Base-by-base conservation (phyloP, 306 rosid genomes). In the Lathyrus aphaca region DNA sequence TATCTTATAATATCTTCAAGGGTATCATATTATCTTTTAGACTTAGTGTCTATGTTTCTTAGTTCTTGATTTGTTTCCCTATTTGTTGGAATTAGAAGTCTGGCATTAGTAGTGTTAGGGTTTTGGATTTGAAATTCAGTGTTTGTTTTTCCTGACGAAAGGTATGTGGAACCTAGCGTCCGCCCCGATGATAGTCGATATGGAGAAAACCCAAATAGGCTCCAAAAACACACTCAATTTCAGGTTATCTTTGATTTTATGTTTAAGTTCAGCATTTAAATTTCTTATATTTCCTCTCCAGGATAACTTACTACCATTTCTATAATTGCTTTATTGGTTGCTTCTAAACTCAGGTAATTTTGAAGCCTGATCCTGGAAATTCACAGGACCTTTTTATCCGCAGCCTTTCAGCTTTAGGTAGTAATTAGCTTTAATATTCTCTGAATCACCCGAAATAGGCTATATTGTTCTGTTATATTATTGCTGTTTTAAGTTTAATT, bases 351-450 rank as follows among this genome's bases (percentile, higher is more conserved):
- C 87, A 86, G 97, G 98, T 93, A 73, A 93, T 93, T 76, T 80
- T 93, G 79, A 88, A 93, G 91, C 98, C 98, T 71, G 98, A 93
- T 81, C 98, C 98, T 77, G 98, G 97, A 81, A 93, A 93, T 78
- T 90, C 98, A 0, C 98, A 90, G 84, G 98, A 90, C 80, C 96
- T 93, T 80, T 90, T 84, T 72, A 90, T 93, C 60, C 77, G 62
- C 71, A 93, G 98, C 84, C 83, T 93, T 46, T 86, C 98, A 39
- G 97, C 98, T 72, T 65, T 93, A 88, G 97, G 98, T 93, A 82
- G 66, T 80, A 61, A 63, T 21, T 43, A 8, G 13, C 35, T 72
- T 43, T 63, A 68, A 58, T 63, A 37, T 67, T 72, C 23, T 66
- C 43, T 42, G 39, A 79, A 30, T 75, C 42, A 42, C 7, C 67